phyloP scores from a whole-genome alignment of 345 rosid genomes.

The Trapa incisa region DNA sequence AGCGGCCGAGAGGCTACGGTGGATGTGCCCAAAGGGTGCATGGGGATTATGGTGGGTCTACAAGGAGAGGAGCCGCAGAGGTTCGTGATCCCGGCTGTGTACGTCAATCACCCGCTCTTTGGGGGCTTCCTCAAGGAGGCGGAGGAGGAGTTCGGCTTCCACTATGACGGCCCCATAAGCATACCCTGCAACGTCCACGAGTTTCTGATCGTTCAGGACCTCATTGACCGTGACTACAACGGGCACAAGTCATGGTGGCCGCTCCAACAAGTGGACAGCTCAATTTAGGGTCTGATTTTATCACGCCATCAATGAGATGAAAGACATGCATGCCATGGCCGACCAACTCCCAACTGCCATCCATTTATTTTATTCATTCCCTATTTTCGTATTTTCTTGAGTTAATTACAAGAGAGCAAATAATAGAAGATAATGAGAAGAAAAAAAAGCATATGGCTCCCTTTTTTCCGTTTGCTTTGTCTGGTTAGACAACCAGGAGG shows the following conservation, averaged over 20 bases:
- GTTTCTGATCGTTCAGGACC: conserved; percentile 48
- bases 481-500: too few relatives aligned
- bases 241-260: too few relatives aligned
- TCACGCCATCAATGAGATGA: too few relatives aligned
- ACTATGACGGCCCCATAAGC: conserved; percentile 55
- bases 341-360: too few relatives aligned
- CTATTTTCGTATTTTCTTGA: too few relatives aligned
- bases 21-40: conserved; percentile 47
- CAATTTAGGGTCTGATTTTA: conserved; percentile 13
- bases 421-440: too few relatives aligned
- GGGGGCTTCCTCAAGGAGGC: conserved; percentile 47
- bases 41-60: conserved; percentile 50
- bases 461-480: too few relatives aligned
- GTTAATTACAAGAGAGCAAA: too few relatives aligned
- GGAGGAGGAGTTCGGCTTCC: conserved; percentile 66
- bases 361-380: too few relatives aligned
- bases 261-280: too few relatives aligned
- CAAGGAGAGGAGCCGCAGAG: conserved; percentile 50
- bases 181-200: conserved; percentile 74
- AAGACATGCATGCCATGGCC: too few relatives aligned
- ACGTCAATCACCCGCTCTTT: conserved; percentile 71
- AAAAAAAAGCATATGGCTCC: too few relatives aligned
- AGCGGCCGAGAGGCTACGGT: conserved; percentile 9
- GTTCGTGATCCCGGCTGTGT: conserved; percentile 68
- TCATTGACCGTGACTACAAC: conserved; percentile 33